Conservation (phyloP, 2,329 filamentous ascomycete genomes). For the Acephala macrosclerotiorum region DNA sequence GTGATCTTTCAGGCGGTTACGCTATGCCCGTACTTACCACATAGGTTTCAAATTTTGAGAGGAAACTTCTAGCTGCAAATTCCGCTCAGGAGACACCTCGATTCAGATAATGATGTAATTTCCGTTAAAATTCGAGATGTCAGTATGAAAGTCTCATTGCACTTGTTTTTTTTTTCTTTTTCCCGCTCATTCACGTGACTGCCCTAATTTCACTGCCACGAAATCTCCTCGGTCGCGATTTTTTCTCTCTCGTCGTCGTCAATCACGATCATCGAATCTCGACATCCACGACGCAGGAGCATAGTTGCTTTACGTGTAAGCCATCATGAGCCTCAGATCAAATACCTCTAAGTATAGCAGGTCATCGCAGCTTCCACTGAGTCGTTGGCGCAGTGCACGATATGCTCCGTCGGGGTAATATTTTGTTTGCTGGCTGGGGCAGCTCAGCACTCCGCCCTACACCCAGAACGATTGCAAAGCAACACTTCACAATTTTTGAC, state of each 20-base stretch:
- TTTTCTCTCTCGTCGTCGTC: not conserved
- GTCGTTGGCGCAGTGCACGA: not conserved
- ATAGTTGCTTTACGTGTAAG: not conserved
- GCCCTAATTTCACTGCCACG: not conserved
- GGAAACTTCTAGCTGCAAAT: too few species aligned
- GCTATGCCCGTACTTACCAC: too few species aligned
- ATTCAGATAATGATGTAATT: too few species aligned
- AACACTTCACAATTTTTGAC: not conserved
- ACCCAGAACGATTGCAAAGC: not conserved
- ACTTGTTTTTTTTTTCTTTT: too few species aligned
- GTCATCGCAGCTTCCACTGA: not conserved
- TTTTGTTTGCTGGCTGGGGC: not conserved
- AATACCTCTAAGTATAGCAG: conserved; percentile 2
- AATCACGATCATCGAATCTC: not conserved
- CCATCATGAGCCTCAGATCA: not conserved
- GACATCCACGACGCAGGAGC: not conserved
- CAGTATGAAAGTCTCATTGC: too few species aligned
- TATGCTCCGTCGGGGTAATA: conserved; percentile 5
- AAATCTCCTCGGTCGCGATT: not conserved
- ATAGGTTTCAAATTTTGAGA: too few species aligned
- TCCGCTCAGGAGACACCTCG: too few species aligned
- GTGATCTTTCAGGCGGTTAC: too few species aligned
- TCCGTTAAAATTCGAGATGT: too few species aligned
- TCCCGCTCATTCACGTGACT: not conserved
- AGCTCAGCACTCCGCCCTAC: not conserved